A percentile compares a stretch with the other conserved stretches of the same genome.
These are phyloP conservation scores for Sugiyamaella paludigena DNA, from an alignment of 1,139 yeast genomes.

Conservation along the genomic window DNA sequence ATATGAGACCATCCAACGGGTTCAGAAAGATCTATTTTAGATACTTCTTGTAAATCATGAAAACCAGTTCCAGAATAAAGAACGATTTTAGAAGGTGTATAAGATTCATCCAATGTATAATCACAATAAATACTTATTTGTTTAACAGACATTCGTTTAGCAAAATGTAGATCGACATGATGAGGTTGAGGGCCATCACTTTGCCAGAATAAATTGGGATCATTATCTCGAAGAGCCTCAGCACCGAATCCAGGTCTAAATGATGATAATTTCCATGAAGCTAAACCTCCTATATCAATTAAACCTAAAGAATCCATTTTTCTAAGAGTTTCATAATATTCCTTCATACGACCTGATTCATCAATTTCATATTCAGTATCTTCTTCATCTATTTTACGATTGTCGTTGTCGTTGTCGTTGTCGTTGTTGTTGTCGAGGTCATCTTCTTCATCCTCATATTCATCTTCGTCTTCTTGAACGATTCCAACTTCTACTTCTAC, in stretches of 20 bases:
- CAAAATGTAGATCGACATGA: conserved; percentile 71
- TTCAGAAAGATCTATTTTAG: conserved; percentile 60
- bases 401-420: too few species aligned
- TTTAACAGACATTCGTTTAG: conserved; percentile 70
- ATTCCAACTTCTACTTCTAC: too few species aligned
- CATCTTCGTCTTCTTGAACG: too few species aligned
- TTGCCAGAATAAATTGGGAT: conserved; percentile 84
- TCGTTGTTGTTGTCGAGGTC: too few species aligned
- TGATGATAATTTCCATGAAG: conserved; percentile 84
- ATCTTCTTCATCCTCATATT: not conserved
- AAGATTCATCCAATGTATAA: conserved; percentile 75
- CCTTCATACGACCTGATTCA: conserved; percentile 31
- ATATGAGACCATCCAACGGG: conserved; percentile 89
- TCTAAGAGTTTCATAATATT: conserved; percentile 49
- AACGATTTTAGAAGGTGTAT: conserved; percentile 76
- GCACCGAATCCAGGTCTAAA: conserved; percentile 72
- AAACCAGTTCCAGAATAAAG: conserved; percentile 83
- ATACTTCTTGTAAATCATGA: conserved; percentile 77
- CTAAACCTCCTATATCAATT: conserved; percentile 74
- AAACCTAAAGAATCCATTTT: conserved; percentile 58
- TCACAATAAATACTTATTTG: conserved; percentile 70
- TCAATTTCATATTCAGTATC: not conserved
- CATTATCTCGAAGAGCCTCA: conserved; percentile 67
- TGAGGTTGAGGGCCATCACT: conserved; percentile 97
- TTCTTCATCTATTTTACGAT: not conserved